Evolutionary conservation across 192 early-diverging fungal species (phyloP), one percentile per base, ranked within the genome.

Genomic region (Backusella sp.): DNA sequence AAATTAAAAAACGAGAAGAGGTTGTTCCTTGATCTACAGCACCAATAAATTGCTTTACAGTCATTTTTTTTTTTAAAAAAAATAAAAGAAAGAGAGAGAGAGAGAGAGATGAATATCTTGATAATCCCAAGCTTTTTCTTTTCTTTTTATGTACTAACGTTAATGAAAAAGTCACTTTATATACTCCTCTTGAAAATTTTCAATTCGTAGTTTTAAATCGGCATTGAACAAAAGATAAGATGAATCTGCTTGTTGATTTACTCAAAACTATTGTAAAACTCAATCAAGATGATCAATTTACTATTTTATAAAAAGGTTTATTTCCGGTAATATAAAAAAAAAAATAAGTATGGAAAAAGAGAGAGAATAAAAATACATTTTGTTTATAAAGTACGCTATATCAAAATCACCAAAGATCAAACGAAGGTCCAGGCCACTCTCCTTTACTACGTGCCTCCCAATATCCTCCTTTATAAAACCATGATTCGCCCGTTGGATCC

Each of bases 11-110:
- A 23, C 96, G 91, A 35, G 96, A 91, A 49, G 92, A 94, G 17
- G 92, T 91, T 9, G 96, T 98, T 76, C 96, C 96, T 84, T 97
- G 94, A 88, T 98, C 96, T 70, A 98, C 94, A 75, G 96, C 86
- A 28, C 92, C 96, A 46, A 94, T 80, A 81, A 88, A 93, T 35
- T 79, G 68, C 37, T 68, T 59, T 26, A 59, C 23, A 1, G n/a
- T 59, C n/a, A 23, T 59, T 0, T 23, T 59, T 19, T 4, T 23
- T 77, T n/a, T 23, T 53, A 14, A 68, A 67, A 35, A 3, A 32
- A 3, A 32, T 23, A 68, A 14, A 68, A 67, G n/a, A 3, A 32
- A 3, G 3, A 32, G 0, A 32, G 65, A 28, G 67, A 41, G 8
- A 69, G 19, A 69, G 23, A 35, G 17, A 39, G 3, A 14, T 37